Conservation (phyloP, 495 filamentous ascomycete genomes). For the Aspergillus steynii region DNA sequence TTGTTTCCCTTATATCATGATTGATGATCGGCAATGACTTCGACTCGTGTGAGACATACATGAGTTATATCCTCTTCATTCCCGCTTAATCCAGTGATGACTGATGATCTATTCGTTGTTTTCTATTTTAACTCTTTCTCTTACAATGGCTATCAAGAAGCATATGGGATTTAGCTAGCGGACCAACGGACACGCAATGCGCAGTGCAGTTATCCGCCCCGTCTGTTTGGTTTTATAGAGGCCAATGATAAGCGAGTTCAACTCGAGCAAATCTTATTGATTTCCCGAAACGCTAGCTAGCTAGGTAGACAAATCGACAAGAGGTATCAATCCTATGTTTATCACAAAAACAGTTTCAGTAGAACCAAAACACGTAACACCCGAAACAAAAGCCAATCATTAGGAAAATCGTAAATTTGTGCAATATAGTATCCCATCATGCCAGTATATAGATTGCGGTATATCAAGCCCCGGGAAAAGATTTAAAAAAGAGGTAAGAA, state of each 20-base stretch:
- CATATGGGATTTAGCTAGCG: not conserved
- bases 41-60: slow-evolving; percentile 5
- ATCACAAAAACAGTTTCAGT: not conserved
- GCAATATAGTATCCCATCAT: not conserved
- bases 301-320: not conserved
- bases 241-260: not conserved
- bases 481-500: not conserved
- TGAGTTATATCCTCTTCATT: not conserved
- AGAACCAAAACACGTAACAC: not conserved
- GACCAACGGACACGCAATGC: not conserved
- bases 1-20: slow-evolving; percentile 25
- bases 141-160: not conserved
- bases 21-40: slow-evolving; percentile 27
- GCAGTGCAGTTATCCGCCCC: not conserved
- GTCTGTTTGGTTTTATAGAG: not conserved
- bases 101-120: not conserved
- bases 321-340: not conserved
- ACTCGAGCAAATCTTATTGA: not conserved
- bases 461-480: not conserved
- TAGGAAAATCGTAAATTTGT: not conserved
- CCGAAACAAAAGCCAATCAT: not conserved
- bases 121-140: not conserved
- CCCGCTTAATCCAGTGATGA: slow-evolving; percentile 1
- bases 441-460: not conserved
- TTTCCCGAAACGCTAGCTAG: not conserved